Evolutionary conservation across 2,329 filamentous ascomycete species (phyloP).

Genomic region (Cryphonectria naterciae): DNA sequence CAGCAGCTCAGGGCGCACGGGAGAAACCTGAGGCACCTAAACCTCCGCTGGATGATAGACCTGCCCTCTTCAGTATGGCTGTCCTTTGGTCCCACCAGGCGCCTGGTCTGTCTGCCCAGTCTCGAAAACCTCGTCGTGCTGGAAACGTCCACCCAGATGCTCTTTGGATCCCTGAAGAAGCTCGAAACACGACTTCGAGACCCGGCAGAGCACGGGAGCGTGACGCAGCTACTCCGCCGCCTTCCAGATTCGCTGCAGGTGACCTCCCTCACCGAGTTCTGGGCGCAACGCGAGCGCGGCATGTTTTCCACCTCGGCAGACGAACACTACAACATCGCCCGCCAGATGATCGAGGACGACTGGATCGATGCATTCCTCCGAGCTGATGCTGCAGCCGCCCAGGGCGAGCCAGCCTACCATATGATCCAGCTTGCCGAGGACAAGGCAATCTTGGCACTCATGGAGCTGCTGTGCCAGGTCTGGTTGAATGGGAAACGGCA

Average conservation of each 20-base stretch:
- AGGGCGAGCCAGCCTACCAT: not conserved
- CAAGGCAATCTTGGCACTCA: not conserved
- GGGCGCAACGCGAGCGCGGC: not conserved
- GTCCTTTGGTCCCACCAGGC: not conserved
- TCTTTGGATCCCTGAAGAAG: not conserved
- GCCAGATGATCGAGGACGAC: not conserved
- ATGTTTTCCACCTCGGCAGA: too few species aligned
- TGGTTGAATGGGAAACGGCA: not conserved
- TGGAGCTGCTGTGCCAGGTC: not conserved
- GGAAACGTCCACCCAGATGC: not conserved
- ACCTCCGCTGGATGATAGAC: not conserved
- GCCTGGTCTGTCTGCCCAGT: not conserved
- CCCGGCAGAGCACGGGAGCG: not conserved
- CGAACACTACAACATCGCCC: not conserved
- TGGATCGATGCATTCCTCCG: not conserved
- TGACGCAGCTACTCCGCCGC: not conserved
- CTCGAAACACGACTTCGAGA: not conserved
- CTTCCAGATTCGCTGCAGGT: slow-evolving; percentile 5
- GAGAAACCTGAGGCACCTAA: not conserved
- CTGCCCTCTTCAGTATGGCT: not conserved
- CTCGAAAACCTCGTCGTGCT: not conserved
- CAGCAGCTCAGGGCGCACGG: not conserved
- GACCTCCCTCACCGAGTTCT: not conserved
- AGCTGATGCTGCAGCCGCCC: not conserved
- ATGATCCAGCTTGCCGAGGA: not conserved